phyloP scores from a whole-genome alignment of 2,329 filamentous ascomycete species.

The Boeremia lycopersici region DNA sequence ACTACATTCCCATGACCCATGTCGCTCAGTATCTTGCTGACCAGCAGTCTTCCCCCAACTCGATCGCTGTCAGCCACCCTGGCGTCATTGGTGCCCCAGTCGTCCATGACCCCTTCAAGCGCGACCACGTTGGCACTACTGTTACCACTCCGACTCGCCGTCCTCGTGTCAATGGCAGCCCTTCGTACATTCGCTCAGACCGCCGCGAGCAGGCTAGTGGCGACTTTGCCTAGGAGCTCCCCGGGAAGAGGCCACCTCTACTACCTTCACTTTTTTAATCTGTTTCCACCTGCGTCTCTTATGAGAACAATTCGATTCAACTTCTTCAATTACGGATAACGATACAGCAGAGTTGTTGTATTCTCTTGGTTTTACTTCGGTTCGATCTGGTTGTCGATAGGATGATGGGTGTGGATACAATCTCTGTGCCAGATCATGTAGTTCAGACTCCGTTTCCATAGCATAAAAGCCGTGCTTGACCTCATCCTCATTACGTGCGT shows the following conservation, averaged over 20 bases:
- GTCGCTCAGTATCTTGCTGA: constrained; percentile 28
- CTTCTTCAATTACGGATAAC: constrained; percentile 4
- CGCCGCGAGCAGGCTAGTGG: constrained; percentile 14
- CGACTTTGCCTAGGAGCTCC: constrained; percentile 20
- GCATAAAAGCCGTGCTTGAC: constrained; percentile 23
- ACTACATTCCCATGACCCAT: constrained; percentile 34
- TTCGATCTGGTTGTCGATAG: constrained; percentile 20
- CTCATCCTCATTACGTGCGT: not conserved
- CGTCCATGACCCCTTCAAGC: constrained; percentile 12
- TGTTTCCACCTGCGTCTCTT: constrained; percentile 24
- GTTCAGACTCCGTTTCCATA: constrained; percentile 16
- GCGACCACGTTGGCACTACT: constrained; percentile 2
- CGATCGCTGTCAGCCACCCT: constrained; percentile 15
- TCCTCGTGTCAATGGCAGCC: constrained; percentile 14
- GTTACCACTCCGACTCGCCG: constrained; percentile 19
- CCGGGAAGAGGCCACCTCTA: constrained; percentile 5
- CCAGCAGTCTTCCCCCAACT: constrained; percentile 12
- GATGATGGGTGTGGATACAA: constrained; percentile 24
- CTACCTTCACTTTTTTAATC: constrained; percentile 14
- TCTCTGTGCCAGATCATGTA: constrained; percentile 26
- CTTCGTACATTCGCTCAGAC: constrained; percentile 10
- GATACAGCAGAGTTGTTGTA: constrained; percentile 17
- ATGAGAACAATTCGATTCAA: constrained; percentile 15
- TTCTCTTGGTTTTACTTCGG: constrained; percentile 15
- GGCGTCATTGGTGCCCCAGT: constrained; percentile 33